Evolutionary conservation across 139 green algal species (phyloP).

Genomic region (Chlamydomonas applanata): DNA sequence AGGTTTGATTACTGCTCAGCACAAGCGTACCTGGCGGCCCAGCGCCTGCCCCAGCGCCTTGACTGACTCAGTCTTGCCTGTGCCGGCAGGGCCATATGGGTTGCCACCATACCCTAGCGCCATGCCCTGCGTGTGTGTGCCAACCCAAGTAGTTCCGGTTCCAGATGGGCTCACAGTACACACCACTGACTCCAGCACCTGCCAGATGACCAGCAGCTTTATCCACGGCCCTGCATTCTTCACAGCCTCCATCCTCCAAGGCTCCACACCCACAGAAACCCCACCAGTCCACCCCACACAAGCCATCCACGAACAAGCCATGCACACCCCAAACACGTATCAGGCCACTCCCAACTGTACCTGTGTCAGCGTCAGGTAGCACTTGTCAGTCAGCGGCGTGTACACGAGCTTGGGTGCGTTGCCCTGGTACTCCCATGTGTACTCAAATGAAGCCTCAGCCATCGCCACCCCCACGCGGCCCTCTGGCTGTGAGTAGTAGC

Average conservation of each 20-base stretch:
- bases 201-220: too few relatives aligned
- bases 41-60: slow-evolving; percentile 79
- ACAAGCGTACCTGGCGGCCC: slow-evolving; percentile 39
- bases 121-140: slow-evolving; percentile 50
- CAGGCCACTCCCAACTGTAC: slow-evolving; percentile 13
- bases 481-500: slow-evolving; percentile 55
- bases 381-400: slow-evolving; percentile 87
- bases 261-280: background rate
- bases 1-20: too few relatives aligned
- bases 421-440: slow-evolving; percentile 84
- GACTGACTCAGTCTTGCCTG: slow-evolving; percentile 85
- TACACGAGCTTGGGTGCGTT: slow-evolving; percentile 83
- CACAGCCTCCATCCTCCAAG: too few relatives aligned
- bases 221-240: too few relatives aligned
- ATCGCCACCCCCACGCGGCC: slow-evolving; percentile 55
- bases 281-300: background rate
- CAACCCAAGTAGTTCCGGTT: too few relatives aligned
- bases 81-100: slow-evolving; percentile 76
- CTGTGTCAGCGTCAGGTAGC: slow-evolving; percentile 77
- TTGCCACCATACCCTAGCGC: slow-evolving; percentile 80
- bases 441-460: slow-evolving; percentile 67
- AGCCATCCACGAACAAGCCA: background rate
- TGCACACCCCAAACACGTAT: background rate
- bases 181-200: too few relatives aligned
- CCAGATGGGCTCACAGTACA: too few relatives aligned